phyloP scores from a whole-genome alignment of 345 rosid species.

The Ceriops tagal region DNA sequence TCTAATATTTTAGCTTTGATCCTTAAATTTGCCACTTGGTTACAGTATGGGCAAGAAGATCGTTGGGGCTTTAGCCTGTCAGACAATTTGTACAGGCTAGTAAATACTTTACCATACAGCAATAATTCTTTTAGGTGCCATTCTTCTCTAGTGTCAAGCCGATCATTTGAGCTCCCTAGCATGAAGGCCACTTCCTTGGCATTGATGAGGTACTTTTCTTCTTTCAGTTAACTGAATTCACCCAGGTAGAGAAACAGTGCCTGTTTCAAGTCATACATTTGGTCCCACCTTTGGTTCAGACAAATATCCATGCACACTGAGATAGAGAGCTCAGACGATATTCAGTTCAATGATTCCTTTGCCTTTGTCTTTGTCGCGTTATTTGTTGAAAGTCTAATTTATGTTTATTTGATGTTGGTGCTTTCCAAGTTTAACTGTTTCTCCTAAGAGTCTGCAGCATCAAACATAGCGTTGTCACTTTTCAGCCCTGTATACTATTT shows the following conservation, averaged over 20 bases:
- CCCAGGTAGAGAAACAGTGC: neutral
- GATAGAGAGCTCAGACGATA: neutral
- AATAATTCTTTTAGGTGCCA: constrained; percentile 48
- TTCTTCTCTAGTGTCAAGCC: constrained; percentile 43
- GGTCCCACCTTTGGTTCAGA: no score
- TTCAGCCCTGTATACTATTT: neutral
- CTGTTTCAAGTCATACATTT: no score
- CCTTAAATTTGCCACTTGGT: constrained; percentile 4
- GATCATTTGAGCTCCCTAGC: constrained; percentile 38
- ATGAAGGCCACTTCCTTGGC: constrained; percentile 46
- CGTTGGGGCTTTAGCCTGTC: constrained; percentile 34
- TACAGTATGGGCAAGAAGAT: constrained; percentile 38
- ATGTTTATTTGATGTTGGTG: neutral
- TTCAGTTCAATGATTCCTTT: neutral
- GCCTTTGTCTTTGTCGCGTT: neutral
- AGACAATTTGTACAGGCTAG: constrained; percentile 34
- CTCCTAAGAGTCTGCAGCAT: neutral
- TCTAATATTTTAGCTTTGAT: neutral
- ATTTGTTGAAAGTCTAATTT: neutral
- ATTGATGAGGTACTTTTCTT: constrained; percentile 46
- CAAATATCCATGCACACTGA: neutral
- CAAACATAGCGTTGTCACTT: neutral
- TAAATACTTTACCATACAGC: constrained; percentile 32
- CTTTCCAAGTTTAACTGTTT: constrained; percentile 1
- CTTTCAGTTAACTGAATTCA: constrained; percentile 7